A percentile compares a stretch with the other conserved stretches of the same genome.
Conservation (phyloP, 1,284 basidiomycete genomes). For the Nidula niveotomentosa region DNA sequence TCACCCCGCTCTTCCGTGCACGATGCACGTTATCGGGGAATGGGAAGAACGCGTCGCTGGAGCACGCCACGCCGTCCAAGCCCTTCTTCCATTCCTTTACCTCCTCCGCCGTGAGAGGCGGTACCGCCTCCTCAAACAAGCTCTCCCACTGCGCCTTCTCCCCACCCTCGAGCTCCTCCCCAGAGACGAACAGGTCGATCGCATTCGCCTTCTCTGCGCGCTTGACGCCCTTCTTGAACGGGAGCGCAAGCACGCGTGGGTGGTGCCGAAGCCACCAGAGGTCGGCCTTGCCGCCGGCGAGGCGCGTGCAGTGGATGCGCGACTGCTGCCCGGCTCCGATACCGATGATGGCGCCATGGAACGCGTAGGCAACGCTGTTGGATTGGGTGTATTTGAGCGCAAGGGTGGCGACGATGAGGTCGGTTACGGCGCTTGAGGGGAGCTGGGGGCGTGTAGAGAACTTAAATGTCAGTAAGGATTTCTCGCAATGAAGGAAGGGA, state of each 20-base stretch:
- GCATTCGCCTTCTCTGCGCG: conserved; percentile 98
- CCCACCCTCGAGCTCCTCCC: conserved; percentile 83
- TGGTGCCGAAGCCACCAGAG: conserved; percentile 99
- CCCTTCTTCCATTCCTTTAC: conserved; percentile 70
- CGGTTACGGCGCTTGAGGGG: conserved; percentile 72
- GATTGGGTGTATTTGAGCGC: conserved; percentile 99
- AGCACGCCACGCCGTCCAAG: conserved; percentile 87
- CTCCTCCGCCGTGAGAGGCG: conserved; percentile 71
- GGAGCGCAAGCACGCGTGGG: conserved; percentile 85
- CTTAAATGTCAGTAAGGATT: not conserved
- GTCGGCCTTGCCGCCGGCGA: conserved; percentile 98
- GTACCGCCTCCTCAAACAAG: conserved; percentile 79
- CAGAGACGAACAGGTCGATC: conserved; percentile 95
- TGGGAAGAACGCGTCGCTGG: conserved; percentile 99
- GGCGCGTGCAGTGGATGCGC: conserved; percentile 98
- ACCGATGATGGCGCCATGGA: conserved; percentile 91
- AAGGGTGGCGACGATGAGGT: conserved; percentile 93
- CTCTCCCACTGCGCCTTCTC: conserved; percentile 94
- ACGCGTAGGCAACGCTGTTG: conserved; percentile 97
- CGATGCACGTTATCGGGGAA: conserved; percentile 99
- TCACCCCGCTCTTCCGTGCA: conserved; percentile 88
- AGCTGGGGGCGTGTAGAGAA: conserved; percentile 44
- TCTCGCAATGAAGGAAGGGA: not conserved
- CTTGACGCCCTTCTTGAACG: conserved; percentile 98
- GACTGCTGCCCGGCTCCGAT: conserved; percentile 98